Base-by-base conservation (phyloP, 495 filamentous ascomycete species). In the Penicillium mononematosum region DNA sequence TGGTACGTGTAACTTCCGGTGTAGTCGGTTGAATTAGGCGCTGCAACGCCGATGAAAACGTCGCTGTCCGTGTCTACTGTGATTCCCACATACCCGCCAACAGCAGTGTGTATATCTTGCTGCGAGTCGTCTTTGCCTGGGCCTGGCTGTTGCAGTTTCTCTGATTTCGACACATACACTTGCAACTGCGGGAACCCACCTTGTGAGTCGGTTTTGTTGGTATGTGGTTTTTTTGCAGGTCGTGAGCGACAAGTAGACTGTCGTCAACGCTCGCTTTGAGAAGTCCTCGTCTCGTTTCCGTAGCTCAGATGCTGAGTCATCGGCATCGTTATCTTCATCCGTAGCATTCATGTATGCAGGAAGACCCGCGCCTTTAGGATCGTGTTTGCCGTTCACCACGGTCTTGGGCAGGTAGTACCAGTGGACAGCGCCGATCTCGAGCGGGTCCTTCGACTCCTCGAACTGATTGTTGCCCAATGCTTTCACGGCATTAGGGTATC, bases 191-290 rank as follows among this genome's bases (percentile, higher is more conserved):
- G 88, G 34, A 66, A 65, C 5, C 85, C 80, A 14, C 60, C 49
- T 17, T 58, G 59, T 10, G 38, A 46, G 25, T 58, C 63, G 5
- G 65, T 65, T 59, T 67, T 59, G 70, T 80, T 78, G 60, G 78
- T 64, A 50, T 53, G 63, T 1, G 92, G 92, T 61, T 91, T 90
- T 90, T 16, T 79, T 60, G 70, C 92, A 97, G 8, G 89, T 88
- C 55, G 88, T 95, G 34, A 92, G 81, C 4, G 91, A 89, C 47
- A 97, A 79, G 62, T 86, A 96, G 7, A 96, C 73, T 1, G 75
- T 84, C 17, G 73, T 79, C 6, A 53, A 29, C 74, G 67, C 59
- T 46, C 44, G 38, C 29, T 75, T 74, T 17, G 53, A 52, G 16
- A 45, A 12, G 9, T 56, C 53, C 46, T 29, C 59, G 45, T 55